Conservation (phyloP, 306 rosid genomes). For the Pyrus pyrifolia region DNA sequence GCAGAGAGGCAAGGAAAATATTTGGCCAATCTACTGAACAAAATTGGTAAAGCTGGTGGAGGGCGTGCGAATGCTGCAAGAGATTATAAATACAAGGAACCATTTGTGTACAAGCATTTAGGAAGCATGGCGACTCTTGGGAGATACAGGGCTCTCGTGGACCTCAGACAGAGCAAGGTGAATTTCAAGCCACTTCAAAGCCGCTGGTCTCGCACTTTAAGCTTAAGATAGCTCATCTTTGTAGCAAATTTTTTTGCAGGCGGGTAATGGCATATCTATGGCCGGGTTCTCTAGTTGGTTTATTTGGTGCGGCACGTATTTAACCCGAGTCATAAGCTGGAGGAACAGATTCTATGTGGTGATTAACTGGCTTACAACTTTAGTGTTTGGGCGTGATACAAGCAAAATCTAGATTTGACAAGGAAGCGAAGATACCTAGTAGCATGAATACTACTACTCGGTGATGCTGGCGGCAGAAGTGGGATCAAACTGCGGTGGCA, state of each 20-base stretch:
- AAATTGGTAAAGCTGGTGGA: constrained; percentile 63
- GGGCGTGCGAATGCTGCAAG: constrained; percentile 49
- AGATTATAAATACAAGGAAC: constrained; percentile 50
- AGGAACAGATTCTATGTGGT: constrained; percentile 92
- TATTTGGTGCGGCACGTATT: constrained; percentile 82
- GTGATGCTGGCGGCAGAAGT: not conserved
- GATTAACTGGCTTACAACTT: constrained; percentile 86
- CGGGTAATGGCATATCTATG: constrained; percentile 60
- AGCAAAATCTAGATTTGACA: constrained; percentile 61
- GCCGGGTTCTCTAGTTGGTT: constrained; percentile 92
- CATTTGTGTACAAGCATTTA: constrained; percentile 81
- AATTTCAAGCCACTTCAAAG: not conserved
- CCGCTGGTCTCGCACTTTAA: not conserved
- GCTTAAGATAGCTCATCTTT: constrained; percentile 1
- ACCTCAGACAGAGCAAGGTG: constrained; percentile 92
- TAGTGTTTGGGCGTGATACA: constrained; percentile 86
- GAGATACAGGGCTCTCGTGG: constrained; percentile 94
- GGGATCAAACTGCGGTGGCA: not conserved
- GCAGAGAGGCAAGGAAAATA: constrained; percentile 98
- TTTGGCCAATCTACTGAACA: constrained; percentile 56
- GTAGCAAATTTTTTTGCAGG: constrained; percentile 38
- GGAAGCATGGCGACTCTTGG: constrained; percentile 98
- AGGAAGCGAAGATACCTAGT: not conserved
- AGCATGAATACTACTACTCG: not conserved
- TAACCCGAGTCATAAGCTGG: constrained; percentile 92